These are phyloP conservation scores for Penicillium janthinellum DNA, from an alignment of 2,329 filamentous ascomycete genomes.

Conservation along the genomic window DNA sequence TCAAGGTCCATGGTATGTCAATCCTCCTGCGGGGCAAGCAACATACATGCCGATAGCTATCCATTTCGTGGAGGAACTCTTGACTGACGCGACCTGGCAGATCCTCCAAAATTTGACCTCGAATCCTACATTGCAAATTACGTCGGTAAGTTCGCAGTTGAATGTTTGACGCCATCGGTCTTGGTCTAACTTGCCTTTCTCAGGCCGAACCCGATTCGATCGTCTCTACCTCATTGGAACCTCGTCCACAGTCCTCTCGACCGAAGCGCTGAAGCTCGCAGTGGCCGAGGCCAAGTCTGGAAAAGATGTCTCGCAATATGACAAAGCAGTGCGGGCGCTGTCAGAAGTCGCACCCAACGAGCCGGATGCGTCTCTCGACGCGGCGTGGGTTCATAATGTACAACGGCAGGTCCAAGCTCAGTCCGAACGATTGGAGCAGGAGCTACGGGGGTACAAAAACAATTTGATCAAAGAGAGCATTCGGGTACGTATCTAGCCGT, in stretches of 20 bases:
- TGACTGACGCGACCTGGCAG: conserved; percentile 45
- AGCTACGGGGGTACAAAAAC: conserved; percentile 92
- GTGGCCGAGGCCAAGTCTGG: conserved; percentile 74
- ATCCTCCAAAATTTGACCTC: conserved; percentile 84
- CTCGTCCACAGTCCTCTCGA: conserved; percentile 71
- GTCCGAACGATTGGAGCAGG: conserved; percentile 74
- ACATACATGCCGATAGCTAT: conserved; percentile 4
- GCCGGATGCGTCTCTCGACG: conserved; percentile 67
- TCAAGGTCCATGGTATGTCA: conserved; percentile 36
- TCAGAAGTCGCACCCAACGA: conserved; percentile 66
- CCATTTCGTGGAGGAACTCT: neutral
- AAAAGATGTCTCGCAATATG: conserved; percentile 72
- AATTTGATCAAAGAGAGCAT: conserved; percentile 98
- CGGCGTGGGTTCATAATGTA: conserved; percentile 72
- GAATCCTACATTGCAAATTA: conserved; percentile 92
- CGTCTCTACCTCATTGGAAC: conserved; percentile 81
- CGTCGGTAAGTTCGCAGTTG: conserved; percentile 57
- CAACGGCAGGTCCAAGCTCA: conserved; percentile 69
- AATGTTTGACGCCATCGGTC: neutral
- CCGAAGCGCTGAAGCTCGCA: conserved; percentile 79
- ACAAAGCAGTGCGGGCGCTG: conserved; percentile 67
- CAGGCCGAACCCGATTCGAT: conserved; percentile 78
- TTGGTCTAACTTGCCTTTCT: conserved; percentile 4
- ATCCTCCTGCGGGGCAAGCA: conserved; percentile 6
- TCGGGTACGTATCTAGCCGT: conserved; percentile 57